Percentiles rank a stretch among this genome's conserved stretches.
phyloP scores from a whole-genome alignment of 2,329 filamentous ascomycete genomes.

The Apiospora kogelbergensis region DNA sequence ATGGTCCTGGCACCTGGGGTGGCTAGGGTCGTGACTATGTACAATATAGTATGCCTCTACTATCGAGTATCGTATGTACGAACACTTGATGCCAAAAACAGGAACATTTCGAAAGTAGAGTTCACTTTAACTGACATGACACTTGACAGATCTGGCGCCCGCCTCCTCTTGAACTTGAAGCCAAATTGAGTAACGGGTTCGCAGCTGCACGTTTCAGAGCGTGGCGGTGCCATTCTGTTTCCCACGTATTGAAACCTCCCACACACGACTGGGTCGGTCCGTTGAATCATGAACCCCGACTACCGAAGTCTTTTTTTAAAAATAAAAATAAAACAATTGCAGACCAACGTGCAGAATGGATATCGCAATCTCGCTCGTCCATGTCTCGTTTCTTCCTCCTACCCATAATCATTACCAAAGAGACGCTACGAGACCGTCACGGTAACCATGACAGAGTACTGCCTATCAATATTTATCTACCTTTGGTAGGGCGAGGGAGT shows the following conservation, averaged over 20 bases:
- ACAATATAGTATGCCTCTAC: no score
- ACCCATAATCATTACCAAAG: no score
- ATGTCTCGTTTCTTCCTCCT: not conserved
- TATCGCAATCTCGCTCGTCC: not conserved
- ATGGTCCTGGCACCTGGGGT: no score
- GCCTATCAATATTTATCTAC: no score
- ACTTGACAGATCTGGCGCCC: not conserved
- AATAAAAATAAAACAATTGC: no score
- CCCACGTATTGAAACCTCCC: slow-evolving; percentile 1
- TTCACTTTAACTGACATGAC: not conserved
- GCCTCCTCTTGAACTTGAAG: not conserved
- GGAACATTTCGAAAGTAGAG: not conserved
- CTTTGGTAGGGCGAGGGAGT: no score
- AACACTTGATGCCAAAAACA: not conserved
- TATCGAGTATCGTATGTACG: not conserved
- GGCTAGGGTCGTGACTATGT: no score
- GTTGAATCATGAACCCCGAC: not conserved
- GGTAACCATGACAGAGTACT: not conserved
- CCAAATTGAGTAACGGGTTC: not conserved
- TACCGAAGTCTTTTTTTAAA: not conserved
- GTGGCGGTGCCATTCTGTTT: not conserved
- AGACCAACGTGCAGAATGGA: not conserved
- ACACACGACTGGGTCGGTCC: not conserved
- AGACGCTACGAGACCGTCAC: not conserved
- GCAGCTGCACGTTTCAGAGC: not conserved